Evolutionary conservation across 345 rosid species (phyloP), one percentile per base, ranked within the genome.

Genomic region (Hibiscus syriacus): DNA sequence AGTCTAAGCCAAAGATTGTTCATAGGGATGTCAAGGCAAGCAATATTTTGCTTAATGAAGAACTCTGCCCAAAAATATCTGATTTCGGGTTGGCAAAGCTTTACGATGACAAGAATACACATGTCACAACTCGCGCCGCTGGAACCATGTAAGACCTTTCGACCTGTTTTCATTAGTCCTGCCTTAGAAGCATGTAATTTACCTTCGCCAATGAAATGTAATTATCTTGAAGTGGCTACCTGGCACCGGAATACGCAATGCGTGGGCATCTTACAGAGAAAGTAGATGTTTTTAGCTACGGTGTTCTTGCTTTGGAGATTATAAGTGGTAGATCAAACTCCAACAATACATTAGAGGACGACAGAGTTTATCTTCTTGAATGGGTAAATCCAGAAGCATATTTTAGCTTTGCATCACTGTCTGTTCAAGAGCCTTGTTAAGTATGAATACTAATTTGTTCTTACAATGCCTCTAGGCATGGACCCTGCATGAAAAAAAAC

Each of bases 171-270:
- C 5, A 20, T 11, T 10, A 19, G 6, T 30, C 20, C 23, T 2
- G 12, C 22, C 38, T 22, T 30, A 26, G 19, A 17, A 2, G 11
- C 17, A 9, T 22, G 8, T n/a, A n/a, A n/a, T n/a, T n/a, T n/a
- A 25, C 26, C 3, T 56, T 56, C 36, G 27, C 22, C 61, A 22
- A 56, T 39, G 68, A 63, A 2, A 6, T 27, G 27, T 56, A 14
- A 14, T n/a, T 60, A 17, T 60, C 4, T 60, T 60, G 48, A 34
- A 78, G 84, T n/a, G 96, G 92, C 16, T 90, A 85, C 66, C 80
- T 90, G 10, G 82, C 89, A 4, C 96, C 91, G 2, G 89, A 87
- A 72, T 87, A 87, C 67, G 92, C 87, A 16, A 81, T 90, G 86
- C 84, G 77, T 17, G 87, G 91, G 34, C 92, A 81, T 66, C 90